These are phyloP conservation scores for Rubia peregrina DNA, from an alignment of 305 asterid genomes.

Conservation along the genomic window DNA sequence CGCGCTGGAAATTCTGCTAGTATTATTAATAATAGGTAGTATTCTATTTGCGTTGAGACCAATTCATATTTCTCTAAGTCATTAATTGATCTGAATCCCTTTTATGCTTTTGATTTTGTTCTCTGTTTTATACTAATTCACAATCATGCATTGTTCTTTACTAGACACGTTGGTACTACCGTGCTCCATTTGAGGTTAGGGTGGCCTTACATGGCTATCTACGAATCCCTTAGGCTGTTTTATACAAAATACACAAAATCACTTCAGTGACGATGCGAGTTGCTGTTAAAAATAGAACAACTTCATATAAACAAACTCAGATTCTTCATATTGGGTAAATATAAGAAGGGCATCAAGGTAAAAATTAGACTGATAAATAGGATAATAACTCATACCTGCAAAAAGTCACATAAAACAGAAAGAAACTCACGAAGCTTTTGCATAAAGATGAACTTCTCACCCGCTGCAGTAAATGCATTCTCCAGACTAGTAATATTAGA, in stretches of 20 bases:
- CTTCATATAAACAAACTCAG: not conserved
- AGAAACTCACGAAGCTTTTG: conserved; percentile 95
- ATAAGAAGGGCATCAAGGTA: conserved; percentile 10
- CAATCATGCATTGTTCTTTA: no score
- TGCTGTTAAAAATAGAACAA: not conserved
- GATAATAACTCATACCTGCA: conserved; percentile 67
- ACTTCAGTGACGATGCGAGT: not conserved
- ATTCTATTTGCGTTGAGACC: no score
- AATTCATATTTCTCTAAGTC: no score
- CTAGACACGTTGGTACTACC: no score
- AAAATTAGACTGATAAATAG: conserved; percentile 18
- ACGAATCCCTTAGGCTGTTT: no score
- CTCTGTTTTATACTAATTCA: no score
- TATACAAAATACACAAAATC: not conserved
- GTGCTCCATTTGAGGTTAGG: no score
- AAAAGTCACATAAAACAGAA: conserved; percentile 84
- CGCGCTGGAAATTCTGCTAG: no score
- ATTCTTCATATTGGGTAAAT: conserved; percentile 14
- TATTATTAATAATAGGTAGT: no score
- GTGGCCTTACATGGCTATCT: no score
- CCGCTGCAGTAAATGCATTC: conserved; percentile 68
- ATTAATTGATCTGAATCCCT: no score
- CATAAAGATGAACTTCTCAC: conserved; percentile 96
- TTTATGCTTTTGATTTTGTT: no score
- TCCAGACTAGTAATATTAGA: conserved; percentile 58